phyloP scores from a whole-genome alignment of 805 yeast species.

The Maudiozyma pseudohumilis region DNA sequence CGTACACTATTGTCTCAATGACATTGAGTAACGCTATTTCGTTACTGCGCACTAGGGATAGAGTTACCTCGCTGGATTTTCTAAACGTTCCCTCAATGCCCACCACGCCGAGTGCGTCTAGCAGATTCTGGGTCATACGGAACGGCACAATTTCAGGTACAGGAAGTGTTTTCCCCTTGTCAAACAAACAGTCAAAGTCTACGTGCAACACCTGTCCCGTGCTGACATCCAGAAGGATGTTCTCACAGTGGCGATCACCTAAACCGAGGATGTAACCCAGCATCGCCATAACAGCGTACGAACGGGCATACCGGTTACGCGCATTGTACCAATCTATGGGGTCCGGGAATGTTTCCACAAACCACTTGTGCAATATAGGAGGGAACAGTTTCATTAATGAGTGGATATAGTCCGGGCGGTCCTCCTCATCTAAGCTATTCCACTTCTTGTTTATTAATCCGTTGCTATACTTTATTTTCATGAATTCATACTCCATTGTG shows the following conservation, averaged over 20 bases:
- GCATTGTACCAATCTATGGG: constrained; percentile 82
- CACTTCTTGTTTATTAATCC: constrained; percentile 19
- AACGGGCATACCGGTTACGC: constrained; percentile 61
- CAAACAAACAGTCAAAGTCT: constrained; percentile 93
- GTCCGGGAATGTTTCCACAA: constrained; percentile 77
- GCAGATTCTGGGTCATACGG: constrained; percentile 77
- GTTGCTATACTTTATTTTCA: constrained; percentile 29
- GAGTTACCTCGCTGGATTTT: constrained; percentile 75
- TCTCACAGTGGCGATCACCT: constrained; percentile 96
- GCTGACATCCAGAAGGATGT: constrained; percentile 60
- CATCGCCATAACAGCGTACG: constrained; percentile 94
- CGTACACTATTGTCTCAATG: constrained; percentile 85
- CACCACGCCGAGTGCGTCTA: constrained; percentile 80
- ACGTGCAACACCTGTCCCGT: constrained; percentile 83
- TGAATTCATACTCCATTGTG: constrained; percentile 33
- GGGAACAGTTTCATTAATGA: constrained; percentile 33
- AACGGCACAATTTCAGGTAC: constrained; percentile 95
- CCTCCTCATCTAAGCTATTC: constrained; percentile 18
- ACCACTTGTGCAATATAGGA: constrained; percentile 82
- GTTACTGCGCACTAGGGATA: constrained; percentile 58
- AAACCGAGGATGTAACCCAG: constrained; percentile 89
- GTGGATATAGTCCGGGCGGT: constrained; percentile 20
- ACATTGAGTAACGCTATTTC: constrained; percentile 83
- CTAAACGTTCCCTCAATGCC: constrained; percentile 89
- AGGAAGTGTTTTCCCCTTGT: constrained; percentile 59